Conservation (phyloP, 1,284 basidiomycete species). For the Cerioporus squamosus region DNA sequence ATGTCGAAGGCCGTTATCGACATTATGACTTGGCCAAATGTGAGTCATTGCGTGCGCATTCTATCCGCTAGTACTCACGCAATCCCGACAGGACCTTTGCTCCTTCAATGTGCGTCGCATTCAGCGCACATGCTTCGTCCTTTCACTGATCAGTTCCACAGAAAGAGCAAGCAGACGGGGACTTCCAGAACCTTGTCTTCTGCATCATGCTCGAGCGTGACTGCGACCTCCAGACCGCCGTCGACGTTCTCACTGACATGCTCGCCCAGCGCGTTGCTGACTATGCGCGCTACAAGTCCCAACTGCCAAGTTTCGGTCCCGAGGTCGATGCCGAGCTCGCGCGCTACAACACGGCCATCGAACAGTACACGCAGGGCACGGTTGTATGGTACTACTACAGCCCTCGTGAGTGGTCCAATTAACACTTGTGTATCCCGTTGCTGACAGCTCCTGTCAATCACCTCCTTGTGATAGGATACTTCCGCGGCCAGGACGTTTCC, state of each 20-base stretch:
- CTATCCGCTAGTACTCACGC: background rate
- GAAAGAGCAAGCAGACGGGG: conserved; percentile 55
- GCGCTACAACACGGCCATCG: conserved; percentile 44
- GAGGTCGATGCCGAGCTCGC: conserved; percentile 44
- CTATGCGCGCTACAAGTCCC: conserved; percentile 41
- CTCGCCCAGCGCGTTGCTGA: conserved; percentile 45
- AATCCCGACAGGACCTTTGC: conserved; percentile 43
- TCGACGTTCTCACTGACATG: conserved; percentile 48
- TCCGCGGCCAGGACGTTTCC: conserved; percentile 26
- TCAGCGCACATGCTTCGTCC: conserved; percentile 6
- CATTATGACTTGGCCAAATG: conserved; percentile 57
- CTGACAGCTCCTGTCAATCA: background rate
- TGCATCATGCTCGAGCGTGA: conserved; percentile 48
- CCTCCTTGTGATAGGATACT: conserved; percentile 19
- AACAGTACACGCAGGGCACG: conserved; percentile 53
- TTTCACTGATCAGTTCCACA: conserved; percentile 23
- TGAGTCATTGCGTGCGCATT: conserved; percentile 25
- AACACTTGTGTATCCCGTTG: background rate
- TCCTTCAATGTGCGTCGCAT: conserved; percentile 47
- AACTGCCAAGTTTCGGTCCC: conserved; percentile 46
- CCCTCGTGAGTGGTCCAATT: conserved; percentile 34
- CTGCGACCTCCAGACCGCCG: conserved; percentile 47
- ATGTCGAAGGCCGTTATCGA: conserved; percentile 52
- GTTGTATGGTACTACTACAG: conserved; percentile 52
- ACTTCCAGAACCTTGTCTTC: conserved; percentile 55